Base-by-base conservation (phyloP, 2,329 filamentous ascomycete genomes). In the Tolypocladium amazonense region DNA sequence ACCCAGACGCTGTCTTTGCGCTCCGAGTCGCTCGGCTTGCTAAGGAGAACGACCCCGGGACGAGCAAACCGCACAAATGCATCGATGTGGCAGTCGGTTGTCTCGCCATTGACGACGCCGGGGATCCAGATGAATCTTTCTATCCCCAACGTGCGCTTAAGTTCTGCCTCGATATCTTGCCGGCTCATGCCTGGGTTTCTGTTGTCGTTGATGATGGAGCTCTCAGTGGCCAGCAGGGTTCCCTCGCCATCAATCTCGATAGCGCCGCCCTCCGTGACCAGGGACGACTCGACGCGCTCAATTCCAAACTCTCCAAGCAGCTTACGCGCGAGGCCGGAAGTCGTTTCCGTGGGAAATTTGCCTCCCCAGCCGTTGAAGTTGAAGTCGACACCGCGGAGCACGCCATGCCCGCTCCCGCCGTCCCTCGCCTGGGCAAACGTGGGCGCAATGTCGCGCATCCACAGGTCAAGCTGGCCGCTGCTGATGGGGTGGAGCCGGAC, bases 351-450 rank as follows among this genome's bases (percentile, higher is more conserved):
- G 9, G 58, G 57, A 12, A 64, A 57, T 33, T 65, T 69, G 1
- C 56, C 56, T 0, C 70, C 70, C 70, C 70, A 72, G 50, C 65
- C 64, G 33, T 71, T 71, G 58, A 71, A 71, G 52, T 65, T 68
- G 15, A 65, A 63, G 25, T 65, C 62, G 14, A 71, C 58, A 6
- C 65, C 69, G 2, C 59, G 53, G 15, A 60, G 57, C 1, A 39
- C 50, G 60, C 37, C 12, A 11, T 55, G 7, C 0, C 4, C 30
- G 3, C 57, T 58, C 23, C 59, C 54, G 7, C 15, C 1, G 15
- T 30, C 52, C 2, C 58, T 52, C 39, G 62, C 56, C 11, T 65
- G 62, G 53, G 67, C 66, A 57, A 69, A 65, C 0, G 66, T 60
- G 0, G 69, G 67, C 3, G 64, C 69, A 45, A 67, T 64, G 58